Evolutionary conservation across 129 eudicot genomes (phyloP).

Genomic region (Ambrosia artemisiifolia): DNA sequence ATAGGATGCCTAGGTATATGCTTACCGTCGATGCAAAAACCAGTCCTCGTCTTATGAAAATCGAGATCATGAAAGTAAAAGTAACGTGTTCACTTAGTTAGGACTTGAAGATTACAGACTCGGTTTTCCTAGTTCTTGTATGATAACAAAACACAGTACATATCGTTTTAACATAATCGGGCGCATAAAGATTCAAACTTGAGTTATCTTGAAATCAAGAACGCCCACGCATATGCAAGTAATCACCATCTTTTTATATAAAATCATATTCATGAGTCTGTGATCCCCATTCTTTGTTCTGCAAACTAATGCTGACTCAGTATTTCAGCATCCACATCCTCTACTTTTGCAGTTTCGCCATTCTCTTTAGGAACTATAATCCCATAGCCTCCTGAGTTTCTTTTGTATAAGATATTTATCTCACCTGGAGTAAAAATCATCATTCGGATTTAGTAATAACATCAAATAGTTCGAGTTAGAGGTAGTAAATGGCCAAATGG

Average conservation of each 20-base stretch:
- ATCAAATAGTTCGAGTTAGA: too few species aligned
- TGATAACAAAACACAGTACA: neutral
- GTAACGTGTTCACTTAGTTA: constrained; percentile 17
- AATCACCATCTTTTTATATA: neutral
- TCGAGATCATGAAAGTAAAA: neutral
- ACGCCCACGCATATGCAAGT: neutral
- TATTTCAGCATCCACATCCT: constrained; percentile 47
- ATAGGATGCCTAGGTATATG: too few species aligned
- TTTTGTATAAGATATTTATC: constrained; percentile 74
- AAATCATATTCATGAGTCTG: neutral
- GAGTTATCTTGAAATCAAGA: constrained; percentile 24
- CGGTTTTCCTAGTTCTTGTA: constrained; percentile 12
- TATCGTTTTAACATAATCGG: neutral
- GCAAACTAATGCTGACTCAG: constrained; percentile 28
- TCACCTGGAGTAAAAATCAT: constrained; percentile 52
- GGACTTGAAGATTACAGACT: constrained; percentile 19
- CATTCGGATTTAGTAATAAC: neutral
- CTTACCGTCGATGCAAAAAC: neutral
- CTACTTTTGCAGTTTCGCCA: constrained; percentile 62
- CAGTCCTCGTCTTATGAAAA: neutral
- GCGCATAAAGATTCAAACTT: constrained; percentile 15
- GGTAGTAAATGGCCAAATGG: neutral
- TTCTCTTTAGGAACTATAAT: constrained; percentile 78
- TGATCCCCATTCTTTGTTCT: neutral
- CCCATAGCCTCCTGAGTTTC: constrained; percentile 93